phyloP scores from a whole-genome alignment of 768 basidiomycete genomes.

The Psilocybe subaeruginosa region DNA sequence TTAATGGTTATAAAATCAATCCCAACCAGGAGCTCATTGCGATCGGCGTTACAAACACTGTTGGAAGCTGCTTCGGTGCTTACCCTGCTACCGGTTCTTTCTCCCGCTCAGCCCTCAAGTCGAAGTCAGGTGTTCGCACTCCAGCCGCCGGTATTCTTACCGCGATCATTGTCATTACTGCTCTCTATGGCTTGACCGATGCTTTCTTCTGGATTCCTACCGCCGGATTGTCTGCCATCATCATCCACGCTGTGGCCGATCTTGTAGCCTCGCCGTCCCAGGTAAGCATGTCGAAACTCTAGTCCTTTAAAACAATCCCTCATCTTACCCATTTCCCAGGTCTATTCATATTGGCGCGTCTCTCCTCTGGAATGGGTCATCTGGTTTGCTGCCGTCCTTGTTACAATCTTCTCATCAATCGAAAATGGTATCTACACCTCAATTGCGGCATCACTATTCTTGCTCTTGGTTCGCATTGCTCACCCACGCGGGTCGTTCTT shows the following conservation, averaged over 20 bases:
- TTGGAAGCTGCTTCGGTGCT: conserved; percentile 88
- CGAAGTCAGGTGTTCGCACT: conserved; percentile 97
- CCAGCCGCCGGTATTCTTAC: conserved; percentile 88
- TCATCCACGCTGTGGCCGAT: conserved; percentile 91
- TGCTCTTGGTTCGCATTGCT: conserved; percentile 86
- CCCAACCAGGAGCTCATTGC: conserved; percentile 96
- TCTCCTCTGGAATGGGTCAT: conserved; percentile 93
- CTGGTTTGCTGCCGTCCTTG: conserved; percentile 83
- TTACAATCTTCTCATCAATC: conserved; percentile 92
- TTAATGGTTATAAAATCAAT: conserved; percentile 93
- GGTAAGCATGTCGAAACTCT: conserved; percentile 23
- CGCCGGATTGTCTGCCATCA: conserved; percentile 86
- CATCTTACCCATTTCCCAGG: conserved; percentile 34
- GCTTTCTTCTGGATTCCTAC: conserved; percentile 92
- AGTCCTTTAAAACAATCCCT: not conserved
- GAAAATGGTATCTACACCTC: conserved; percentile 93
- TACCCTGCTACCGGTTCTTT: conserved; percentile 99
- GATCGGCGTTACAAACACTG: conserved; percentile 94
- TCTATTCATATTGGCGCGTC: conserved; percentile 91
- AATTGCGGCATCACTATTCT: conserved; percentile 73
- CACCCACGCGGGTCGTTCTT: conserved; percentile 91
- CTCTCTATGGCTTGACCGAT: conserved; percentile 90
- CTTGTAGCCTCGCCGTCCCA: conserved; percentile 83
- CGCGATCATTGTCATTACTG: conserved; percentile 87
- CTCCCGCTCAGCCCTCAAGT: conserved; percentile 95